Evolutionary conservation across 2,329 filamentous ascomycete genomes (phyloP).

Genomic region (Fusarium acutatum): DNA sequence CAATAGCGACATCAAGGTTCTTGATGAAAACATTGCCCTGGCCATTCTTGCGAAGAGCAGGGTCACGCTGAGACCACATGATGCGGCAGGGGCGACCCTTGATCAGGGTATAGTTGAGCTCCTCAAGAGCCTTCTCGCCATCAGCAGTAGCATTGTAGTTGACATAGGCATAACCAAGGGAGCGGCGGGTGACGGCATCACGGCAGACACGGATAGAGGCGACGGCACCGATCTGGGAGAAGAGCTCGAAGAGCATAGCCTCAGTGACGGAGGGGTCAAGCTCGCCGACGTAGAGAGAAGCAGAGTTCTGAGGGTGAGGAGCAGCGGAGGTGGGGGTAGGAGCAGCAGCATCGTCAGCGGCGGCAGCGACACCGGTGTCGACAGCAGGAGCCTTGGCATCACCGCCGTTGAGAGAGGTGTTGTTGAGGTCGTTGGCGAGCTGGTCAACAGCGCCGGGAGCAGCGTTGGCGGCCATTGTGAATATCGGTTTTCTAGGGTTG

Average conservation of each 20-base stretch:
- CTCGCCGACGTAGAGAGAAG: constrained; percentile 98
- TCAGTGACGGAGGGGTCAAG: constrained; percentile 97
- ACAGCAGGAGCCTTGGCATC: constrained; percentile 72
- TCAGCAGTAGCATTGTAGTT: constrained; percentile 99
- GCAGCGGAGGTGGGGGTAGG: constrained; percentile 78
- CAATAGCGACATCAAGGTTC: constrained; percentile 97
- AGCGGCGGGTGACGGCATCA: constrained; percentile 97
- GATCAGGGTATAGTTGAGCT: constrained; percentile 99
- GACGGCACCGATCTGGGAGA: constrained; percentile 98
- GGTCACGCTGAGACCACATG: constrained; percentile 99
- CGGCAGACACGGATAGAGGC: constrained; percentile 99
- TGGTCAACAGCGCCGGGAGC: constrained; percentile 74
- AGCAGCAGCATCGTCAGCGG: constrained; percentile 67
- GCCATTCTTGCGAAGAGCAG: constrained; percentile 97
- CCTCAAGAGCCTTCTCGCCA: constrained; percentile 97
- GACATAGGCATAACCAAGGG: constrained; percentile 98
- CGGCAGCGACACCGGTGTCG: constrained; percentile 74
- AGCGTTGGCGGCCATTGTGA: constrained; percentile 69
- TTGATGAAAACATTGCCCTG: constrained; percentile 99
- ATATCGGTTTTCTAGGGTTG: constrained; percentile 28
- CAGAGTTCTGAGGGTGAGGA: constrained; percentile 87
- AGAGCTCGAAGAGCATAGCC: constrained; percentile 99
- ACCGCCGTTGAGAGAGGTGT: constrained; percentile 74
- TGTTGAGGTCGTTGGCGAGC: constrained; percentile 81
- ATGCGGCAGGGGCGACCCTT: constrained; percentile 99